Base-by-base conservation (phyloP, 257 asterid species). In the Ocimum tenuiflorum region DNA sequence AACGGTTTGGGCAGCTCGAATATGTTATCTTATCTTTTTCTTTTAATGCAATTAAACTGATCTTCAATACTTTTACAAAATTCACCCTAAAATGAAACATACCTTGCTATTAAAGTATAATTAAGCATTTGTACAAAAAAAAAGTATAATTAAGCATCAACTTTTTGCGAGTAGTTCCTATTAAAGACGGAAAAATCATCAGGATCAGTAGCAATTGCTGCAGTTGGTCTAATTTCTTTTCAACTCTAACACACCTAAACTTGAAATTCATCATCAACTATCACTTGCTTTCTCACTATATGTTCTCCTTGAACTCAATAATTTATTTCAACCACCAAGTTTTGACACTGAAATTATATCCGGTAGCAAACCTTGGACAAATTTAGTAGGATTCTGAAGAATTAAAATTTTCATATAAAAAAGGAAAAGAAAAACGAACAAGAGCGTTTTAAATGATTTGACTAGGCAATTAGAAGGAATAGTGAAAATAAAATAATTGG, bases 201-300 rank as follows among this genome's bases (percentile, higher is more conserved):
- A 24, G 4, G 45, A 47, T 43, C 20, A 17, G 13, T 13, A 6
- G 17, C 20, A 19, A 36, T 46, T 19, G 22, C 33, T 31, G 51
- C 51, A 47, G 60, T 48, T 70, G 48, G 69, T 5, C 23, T 27
- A 13, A 11, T 8, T 38, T 41, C 17, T 12, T 60, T 70, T 60
- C 69, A 50, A 50, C 49, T 50, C 56, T 19, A 54, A 9, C 58
- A 27, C 62, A 62, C 65, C 70, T 53, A 71, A 33, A 45, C 36
- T 48, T 60, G 62, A 55, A 62, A 53, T 53, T 53, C 51, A 31
- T 43, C 43, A 27, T 12, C 5, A 18, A 53, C 57, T 33, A 27
- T 1, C 31, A n/a, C 6, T 55, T 54, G 71, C 24, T 55, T 63
- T 63, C 53, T 9, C 49, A 1, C 61, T 22, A 12, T 39, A 14